Evolutionary conservation across 176 grass and related monocot genomes (phyloP).

Genomic region (Zea luxurians): DNA sequence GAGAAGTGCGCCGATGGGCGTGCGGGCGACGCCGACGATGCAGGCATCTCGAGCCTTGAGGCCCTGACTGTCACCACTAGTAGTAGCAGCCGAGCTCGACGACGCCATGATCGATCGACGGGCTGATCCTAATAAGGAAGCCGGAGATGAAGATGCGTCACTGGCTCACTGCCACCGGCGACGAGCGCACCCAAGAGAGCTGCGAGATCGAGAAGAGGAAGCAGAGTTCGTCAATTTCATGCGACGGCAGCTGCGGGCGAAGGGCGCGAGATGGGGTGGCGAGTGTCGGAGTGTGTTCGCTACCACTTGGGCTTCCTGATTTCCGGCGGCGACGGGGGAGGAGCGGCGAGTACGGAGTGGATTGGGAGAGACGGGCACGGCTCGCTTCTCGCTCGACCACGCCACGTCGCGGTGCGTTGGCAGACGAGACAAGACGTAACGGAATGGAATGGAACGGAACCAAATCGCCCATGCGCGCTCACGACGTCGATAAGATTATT

Average conservation of each 20-base stretch:
- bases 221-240: neutral
- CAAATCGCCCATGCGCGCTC: neutral
- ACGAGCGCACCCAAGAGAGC: neutral
- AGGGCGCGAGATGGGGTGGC: neutral
- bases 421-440: neutral
- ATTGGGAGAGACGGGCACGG: slow-evolving; percentile 16
- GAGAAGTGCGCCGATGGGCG: slow-evolving; percentile 81
- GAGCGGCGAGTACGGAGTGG: neutral
- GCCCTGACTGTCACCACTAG: neutral
- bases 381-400: neutral
- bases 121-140: neutral
- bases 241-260: neutral
- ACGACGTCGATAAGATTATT: neutral
- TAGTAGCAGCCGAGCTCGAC: neutral
- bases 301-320: neutral
- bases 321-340: neutral
- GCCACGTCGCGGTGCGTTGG: neutral
- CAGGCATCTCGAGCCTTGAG: slow-evolving; percentile 62
- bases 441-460: neutral
- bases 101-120: slow-evolving; percentile 22
- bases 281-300: neutral
- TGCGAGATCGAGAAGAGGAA: neutral
- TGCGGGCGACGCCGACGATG: slow-evolving; percentile 83
- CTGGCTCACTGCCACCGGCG: neutral
- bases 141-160: neutral